These are phyloP conservation scores for Trametes sanguinea DNA, from an alignment of 768 basidiomycete species.

Conservation along the genomic window DNA sequence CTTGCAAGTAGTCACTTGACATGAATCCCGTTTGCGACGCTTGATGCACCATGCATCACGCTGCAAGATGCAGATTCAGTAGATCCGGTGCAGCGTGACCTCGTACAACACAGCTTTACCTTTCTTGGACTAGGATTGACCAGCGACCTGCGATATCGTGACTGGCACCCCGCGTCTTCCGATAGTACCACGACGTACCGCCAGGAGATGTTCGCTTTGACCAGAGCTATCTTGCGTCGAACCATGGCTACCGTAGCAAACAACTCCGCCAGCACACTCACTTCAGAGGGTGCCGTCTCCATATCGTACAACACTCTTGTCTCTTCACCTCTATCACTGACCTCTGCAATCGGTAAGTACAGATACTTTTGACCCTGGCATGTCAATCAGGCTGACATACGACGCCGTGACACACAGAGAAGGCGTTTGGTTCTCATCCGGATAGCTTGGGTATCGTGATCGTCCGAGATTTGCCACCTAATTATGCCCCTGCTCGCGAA, in stretches of 20 bases:
- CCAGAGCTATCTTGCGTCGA: conserved; percentile 1
- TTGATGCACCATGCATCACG: no score
- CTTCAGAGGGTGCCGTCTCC: conserved; percentile 53
- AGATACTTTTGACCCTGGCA: background rate
- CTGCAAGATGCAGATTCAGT: no score
- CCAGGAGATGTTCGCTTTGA: conserved; percentile 1
- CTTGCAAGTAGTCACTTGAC: no score
- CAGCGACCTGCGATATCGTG: no score
- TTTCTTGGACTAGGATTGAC: no score
- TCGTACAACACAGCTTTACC: no score
- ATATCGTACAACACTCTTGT: conserved; percentile 65
- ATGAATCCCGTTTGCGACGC: no score
- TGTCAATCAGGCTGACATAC: background rate
- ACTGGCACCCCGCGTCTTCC: no score
- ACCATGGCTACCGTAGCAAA: conserved; percentile 19
- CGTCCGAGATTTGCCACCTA: conserved; percentile 74
- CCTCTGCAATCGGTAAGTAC: conserved; percentile 59
- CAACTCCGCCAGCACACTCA: conserved; percentile 34
- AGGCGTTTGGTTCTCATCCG: conserved; percentile 81
- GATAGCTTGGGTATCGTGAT: conserved; percentile 80
- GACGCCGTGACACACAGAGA: conserved; percentile 43
- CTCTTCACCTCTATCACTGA: conserved; percentile 53
- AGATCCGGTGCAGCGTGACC: no score
- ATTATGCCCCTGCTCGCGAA: conserved; percentile 65
- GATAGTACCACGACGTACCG: no score